Percentiles rank a stretch among this genome's conserved stretches.
Evolutionary conservation across 345 rosid species (phyloP).

Genomic region (Physaria fendleri): DNA sequence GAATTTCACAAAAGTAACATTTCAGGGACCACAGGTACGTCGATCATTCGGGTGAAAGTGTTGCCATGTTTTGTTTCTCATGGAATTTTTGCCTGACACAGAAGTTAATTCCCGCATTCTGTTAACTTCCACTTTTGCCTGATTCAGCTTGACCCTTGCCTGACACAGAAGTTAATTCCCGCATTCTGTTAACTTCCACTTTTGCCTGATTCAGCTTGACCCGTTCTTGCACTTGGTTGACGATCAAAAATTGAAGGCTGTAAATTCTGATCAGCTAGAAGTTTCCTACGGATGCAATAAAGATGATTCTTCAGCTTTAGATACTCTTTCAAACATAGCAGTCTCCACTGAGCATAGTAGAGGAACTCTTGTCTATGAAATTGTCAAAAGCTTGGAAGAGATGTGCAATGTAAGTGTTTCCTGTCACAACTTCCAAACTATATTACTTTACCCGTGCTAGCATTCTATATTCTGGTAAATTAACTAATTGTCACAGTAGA

Average conservation of each 20-base stretch:
- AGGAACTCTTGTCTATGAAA: constrained; percentile 59
- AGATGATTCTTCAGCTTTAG: constrained; percentile 58
- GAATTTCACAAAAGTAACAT: constrained; percentile 42
- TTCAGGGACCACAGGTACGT: constrained; percentile 57
- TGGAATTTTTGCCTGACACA: background rate
- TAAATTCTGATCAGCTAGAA: constrained; percentile 32
- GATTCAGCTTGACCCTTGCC: constrained; percentile 77
- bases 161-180: constrained; percentile 20
- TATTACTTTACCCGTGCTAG: background rate
- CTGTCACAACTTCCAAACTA: constrained; percentile 3
- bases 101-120: background rate
- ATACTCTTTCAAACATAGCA: constrained; percentile 50
- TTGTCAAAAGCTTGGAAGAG: constrained; percentile 57
- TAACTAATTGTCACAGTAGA: background rate
- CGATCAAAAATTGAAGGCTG: constrained; percentile 68
- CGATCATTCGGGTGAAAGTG: constrained; percentile 6
- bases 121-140: constrained; percentile 14
- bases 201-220: constrained; percentile 55
- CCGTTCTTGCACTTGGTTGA: constrained; percentile 74
- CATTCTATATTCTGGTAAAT: background rate
- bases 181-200: constrained; percentile 1
- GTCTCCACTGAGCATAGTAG: constrained; percentile 49
- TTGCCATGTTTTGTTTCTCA: constrained; percentile 6
- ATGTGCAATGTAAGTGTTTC: constrained; percentile 48
- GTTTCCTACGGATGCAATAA: constrained; percentile 59